phyloP scores from a whole-genome alignment of 495 filamentous ascomycete genomes.

The Tuber borchii region DNA sequence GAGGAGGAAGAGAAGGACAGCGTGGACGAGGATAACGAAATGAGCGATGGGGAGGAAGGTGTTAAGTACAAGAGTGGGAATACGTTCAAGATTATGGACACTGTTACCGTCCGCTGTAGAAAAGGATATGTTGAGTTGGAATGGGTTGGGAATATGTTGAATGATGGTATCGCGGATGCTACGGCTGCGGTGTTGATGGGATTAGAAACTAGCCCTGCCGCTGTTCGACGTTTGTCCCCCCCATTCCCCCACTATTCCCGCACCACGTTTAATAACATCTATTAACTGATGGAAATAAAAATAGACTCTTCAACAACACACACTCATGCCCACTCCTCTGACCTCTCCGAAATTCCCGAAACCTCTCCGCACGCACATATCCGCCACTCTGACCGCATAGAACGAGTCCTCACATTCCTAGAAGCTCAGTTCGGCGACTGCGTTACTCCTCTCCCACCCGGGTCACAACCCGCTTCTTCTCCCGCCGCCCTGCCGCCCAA shows the following conservation, averaged over 20 bases:
- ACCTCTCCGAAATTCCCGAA: conserved; percentile 48
- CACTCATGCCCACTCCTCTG: conserved; percentile 46
- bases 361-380: conserved; percentile 66
- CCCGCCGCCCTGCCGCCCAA: conserved; percentile 38
- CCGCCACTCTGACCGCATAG: conserved; percentile 65
- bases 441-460: conserved; percentile 63
- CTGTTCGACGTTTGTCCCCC: conserved; percentile 70
- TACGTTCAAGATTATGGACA: conserved; percentile 69
- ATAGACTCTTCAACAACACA: conserved; percentile 45
- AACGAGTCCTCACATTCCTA: conserved; percentile 86
- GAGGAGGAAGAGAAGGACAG: conserved; percentile 44
- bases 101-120: conserved; percentile 59
- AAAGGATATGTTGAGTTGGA: conserved; percentile 78
- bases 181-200: conserved; percentile 84
- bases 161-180: conserved; percentile 93
- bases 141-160: conserved; percentile 97
- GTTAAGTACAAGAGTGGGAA: conserved; percentile 52
- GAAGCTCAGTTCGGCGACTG: conserved; percentile 92
- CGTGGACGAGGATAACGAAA: conserved; percentile 49
- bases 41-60: conserved; percentile 44
- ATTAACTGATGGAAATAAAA: conserved; percentile 41
- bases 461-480: conserved; percentile 48
- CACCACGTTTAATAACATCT: conserved; percentile 23
- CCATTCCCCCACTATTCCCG: background rate
- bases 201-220: conserved; percentile 86